A percentile compares a stretch with the other conserved stretches of the same genome.
These are phyloP conservation scores for Thalassiosira ordinaria DNA, from an alignment of 352 stramenopile genomes.

Conservation along the genomic window DNA sequence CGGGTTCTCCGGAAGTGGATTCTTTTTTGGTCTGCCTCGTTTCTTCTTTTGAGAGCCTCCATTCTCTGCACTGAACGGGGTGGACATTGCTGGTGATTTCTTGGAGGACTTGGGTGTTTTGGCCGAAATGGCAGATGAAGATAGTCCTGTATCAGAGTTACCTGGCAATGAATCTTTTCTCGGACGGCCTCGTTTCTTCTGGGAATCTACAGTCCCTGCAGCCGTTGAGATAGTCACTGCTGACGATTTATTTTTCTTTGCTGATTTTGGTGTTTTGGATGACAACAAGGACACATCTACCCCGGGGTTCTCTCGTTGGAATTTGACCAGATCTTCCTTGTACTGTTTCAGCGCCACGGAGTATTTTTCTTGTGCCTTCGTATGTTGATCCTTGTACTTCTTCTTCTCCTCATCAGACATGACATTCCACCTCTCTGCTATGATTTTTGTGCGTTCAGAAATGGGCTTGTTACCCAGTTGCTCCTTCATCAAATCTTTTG, in stretches of 20 bases:
- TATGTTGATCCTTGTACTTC: slow-evolving; percentile 31
- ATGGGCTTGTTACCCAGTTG: slow-evolving; percentile 33
- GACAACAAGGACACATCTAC: neutral
- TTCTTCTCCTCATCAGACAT: slow-evolving; percentile 22
- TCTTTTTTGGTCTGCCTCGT: no score
- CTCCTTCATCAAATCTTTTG: slow-evolving; percentile 28
- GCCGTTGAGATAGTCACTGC: neutral
- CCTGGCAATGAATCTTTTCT: neutral
- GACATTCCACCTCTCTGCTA: slow-evolving; percentile 34
- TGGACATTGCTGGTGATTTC: no score
- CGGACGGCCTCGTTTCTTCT: neutral
- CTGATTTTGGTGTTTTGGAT: slow-evolving; percentile 16
- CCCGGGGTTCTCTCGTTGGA: slow-evolving; percentile 29
- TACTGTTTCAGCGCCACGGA: slow-evolving; percentile 29
- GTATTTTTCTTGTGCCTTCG: slow-evolving; percentile 34
- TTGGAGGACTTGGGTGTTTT: no score
- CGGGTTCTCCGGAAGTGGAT: no score
- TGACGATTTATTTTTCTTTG: slow-evolving; percentile 7
- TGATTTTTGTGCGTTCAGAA: slow-evolving; percentile 34
- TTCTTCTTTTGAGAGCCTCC: no score
- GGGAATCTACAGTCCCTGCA: neutral
- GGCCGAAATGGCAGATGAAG: no score
- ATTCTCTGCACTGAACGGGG: no score
- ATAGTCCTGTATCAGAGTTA: no score
- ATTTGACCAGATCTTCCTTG: slow-evolving; percentile 44